These are phyloP conservation scores for Nothophaeocryptopus gaeumannii DNA, from an alignment of 2,329 filamentous ascomycete genomes.

Conservation along the genomic window DNA sequence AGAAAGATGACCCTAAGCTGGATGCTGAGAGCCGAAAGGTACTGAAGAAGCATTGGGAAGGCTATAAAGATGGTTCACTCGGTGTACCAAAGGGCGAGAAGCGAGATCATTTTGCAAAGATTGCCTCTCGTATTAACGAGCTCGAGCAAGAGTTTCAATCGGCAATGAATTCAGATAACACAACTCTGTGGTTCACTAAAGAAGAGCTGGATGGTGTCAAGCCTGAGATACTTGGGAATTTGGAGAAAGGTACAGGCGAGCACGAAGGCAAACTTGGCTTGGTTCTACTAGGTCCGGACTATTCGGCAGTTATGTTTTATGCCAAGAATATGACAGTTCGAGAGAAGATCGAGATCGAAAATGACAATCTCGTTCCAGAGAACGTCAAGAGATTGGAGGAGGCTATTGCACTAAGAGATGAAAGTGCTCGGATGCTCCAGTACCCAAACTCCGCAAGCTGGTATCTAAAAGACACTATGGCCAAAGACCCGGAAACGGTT, in stretches of 20 bases:
- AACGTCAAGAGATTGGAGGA: conserved; percentile 71
- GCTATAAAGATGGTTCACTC: conserved; percentile 70
- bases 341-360: conserved; percentile 64
- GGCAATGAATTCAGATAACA: conserved; percentile 74
- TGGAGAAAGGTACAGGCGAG: conserved; percentile 69
- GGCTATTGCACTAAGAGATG: conserved; percentile 68
- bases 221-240: conserved; percentile 58
- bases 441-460: conserved; percentile 74
- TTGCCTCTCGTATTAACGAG: conserved; percentile 71
- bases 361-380: conserved; percentile 72
- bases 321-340: conserved; percentile 66
- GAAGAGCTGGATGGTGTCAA: conserved; percentile 74
- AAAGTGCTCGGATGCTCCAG: conserved; percentile 71
- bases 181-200: conserved; percentile 69
- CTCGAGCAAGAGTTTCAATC: conserved; percentile 71
- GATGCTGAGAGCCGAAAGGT: conserved; percentile 66
- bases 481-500: conserved; percentile 67
- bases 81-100: conserved; percentile 64
- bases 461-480: conserved; percentile 76
- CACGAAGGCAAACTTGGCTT: conserved; percentile 64
- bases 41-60: conserved; percentile 70
- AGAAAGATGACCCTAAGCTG: conserved; percentile 48
- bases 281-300: conserved; percentile 72
- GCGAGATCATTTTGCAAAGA: conserved; percentile 75
- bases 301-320: conserved; percentile 72